phyloP scores from a whole-genome alignment of 2,329 filamentous ascomycete genomes.

The Ascochyta viciae-villosae region DNA sequence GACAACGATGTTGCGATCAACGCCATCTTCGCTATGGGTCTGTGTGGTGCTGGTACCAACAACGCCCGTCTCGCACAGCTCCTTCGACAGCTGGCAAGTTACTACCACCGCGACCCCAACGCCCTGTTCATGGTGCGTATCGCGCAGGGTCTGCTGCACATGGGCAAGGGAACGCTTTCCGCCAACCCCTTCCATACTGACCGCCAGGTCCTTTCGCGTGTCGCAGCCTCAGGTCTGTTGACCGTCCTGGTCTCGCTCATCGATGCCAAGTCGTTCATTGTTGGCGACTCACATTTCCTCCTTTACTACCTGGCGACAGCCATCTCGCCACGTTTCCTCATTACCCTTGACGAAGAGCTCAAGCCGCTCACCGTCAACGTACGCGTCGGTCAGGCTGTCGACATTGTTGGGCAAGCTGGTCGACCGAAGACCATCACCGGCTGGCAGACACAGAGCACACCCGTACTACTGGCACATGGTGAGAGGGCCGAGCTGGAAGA shows the following conservation, averaged over 20 bases:
- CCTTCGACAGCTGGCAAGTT: conserved; percentile 91
- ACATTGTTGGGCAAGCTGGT: conserved; percentile 96
- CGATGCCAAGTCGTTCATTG: conserved; percentile 86
- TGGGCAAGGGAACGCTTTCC: conserved; percentile 97
- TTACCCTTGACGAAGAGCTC: conserved; percentile 93
- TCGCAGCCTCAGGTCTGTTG: conserved; percentile 86
- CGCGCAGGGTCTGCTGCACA: conserved; percentile 94
- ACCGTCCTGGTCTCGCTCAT: conserved; percentile 93
- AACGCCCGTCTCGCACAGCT: conserved; percentile 96
- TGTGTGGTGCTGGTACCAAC: conserved; percentile 95
- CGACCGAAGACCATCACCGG: conserved; percentile 98
- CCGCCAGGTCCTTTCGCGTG: conserved; percentile 90
- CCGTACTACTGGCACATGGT: conserved; percentile 90
- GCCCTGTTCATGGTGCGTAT: conserved; percentile 99
- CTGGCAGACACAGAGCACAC: conserved; percentile 99
- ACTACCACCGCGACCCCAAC: conserved; percentile 96
- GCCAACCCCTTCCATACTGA: conserved; percentile 99
- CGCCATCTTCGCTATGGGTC: conserved; percentile 98
- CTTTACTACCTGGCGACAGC: conserved; percentile 97
- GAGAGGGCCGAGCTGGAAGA: conserved; percentile 97
- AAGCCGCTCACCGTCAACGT: conserved; percentile 96
- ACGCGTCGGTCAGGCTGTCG: conserved; percentile 95
- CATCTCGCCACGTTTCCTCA: conserved; percentile 95
- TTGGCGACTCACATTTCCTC: conserved; percentile 82
- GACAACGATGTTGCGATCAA: conserved; percentile 98